These are phyloP conservation scores for Neopestalotiopsis sp. DNA, from an alignment of 2,329 filamentous ascomycete species.

Conservation along the genomic window DNA sequence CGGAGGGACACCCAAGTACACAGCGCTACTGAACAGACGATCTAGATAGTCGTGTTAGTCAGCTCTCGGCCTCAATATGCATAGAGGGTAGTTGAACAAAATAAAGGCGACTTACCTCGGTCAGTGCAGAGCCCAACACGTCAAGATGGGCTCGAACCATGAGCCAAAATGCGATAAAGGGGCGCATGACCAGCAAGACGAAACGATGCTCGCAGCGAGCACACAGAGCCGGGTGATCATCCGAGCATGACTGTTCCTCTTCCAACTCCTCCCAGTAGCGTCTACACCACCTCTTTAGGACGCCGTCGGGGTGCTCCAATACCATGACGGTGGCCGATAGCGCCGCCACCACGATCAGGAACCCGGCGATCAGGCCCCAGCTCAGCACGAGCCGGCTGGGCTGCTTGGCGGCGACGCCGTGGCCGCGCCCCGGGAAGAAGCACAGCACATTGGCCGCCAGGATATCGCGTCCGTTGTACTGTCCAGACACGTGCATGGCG, in stretches of 20 bases:
- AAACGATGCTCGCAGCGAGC: constrained; percentile 34
- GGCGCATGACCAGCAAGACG: constrained; percentile 30
- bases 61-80: neutral
- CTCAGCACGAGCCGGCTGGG: constrained; percentile 17
- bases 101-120: constrained; percentile 20
- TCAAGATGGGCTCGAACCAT: constrained; percentile 31
- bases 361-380: constrained; percentile 21
- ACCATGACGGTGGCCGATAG: constrained; percentile 10
- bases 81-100: neutral
- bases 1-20: constrained; percentile 6
- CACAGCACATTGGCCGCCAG: constrained; percentile 29
- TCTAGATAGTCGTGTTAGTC: neutral
- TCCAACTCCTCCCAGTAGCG: constrained; percentile 30
- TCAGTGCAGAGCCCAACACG: constrained; percentile 28
- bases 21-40: neutral
- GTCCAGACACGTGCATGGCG: constrained; percentile 24
- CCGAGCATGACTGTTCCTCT: constrained; percentile 25
- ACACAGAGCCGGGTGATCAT: constrained; percentile 26
- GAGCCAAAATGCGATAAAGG: constrained; percentile 31
- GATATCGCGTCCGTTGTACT: constrained; percentile 24
- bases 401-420: constrained; percentile 13
- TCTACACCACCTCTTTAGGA: constrained; percentile 29
- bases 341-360: constrained; percentile 24
- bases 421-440: constrained; percentile 27
- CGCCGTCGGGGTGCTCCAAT: constrained; percentile 24